Evolutionary conservation across 2,329 filamentous ascomycete species (phyloP), one percentile per base, ranked within the genome.

Genomic region (Rutstroemia sp.): DNA sequence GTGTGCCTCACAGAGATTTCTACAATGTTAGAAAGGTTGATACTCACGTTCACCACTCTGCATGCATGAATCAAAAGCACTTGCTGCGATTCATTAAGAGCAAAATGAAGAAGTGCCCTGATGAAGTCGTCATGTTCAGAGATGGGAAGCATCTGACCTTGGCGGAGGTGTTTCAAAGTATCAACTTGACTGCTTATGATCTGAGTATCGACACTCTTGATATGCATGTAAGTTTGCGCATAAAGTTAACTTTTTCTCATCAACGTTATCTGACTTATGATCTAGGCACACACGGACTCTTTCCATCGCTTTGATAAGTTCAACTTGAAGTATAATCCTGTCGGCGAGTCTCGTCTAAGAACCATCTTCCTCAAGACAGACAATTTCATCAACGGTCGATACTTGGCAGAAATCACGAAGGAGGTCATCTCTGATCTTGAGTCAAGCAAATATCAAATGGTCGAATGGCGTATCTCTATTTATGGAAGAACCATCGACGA

Each of bases 221-320:
- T 74, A 99, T 99, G 94, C 94, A 99, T 76, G 88, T 90, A 76
- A 70, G 87, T 79, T 49, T 48, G 16, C 8, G 18, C 8, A 38
- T 10, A 5, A 21, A 3, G 1, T 21, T 49, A 48, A 46, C 34
- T 47, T 7, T 12, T 10, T 21, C 4, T 5, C 18, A 45, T 42
- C 14, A 18, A 39, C 7, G 6, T 42, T 50, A 37, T 42, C 59
- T 61, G 59, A 64, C 65, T 49, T 41, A 5, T 12, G 10, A 16
- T 14, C 21, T 49, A 90, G 86, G 92, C 94, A 23, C 94, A 99
- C 69, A 96, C 90, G 10, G 94, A 99, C 72, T 95, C 90, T 0
- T 99, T 99, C 75, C 94, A 99, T 73, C 89, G 94, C 4, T 99
- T 99, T 70, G 94, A 99, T 77, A 99, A 99, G 72, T 99, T 99